These are phyloP conservation scores for Clausena lansium DNA, from an alignment of 345 rosid species.

Conservation along the genomic window DNA sequence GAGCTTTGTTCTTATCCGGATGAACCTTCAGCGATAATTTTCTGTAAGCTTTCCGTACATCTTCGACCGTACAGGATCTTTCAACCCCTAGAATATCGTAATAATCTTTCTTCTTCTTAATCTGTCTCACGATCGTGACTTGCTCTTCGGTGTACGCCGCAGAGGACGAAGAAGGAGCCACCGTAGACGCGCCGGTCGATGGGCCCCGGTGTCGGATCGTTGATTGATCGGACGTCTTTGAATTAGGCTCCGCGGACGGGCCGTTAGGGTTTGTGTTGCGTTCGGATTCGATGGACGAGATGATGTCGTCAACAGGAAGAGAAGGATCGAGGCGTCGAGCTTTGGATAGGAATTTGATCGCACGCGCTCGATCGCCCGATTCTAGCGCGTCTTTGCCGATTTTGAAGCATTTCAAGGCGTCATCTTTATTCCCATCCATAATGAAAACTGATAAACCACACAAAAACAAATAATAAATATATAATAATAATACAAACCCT, in stretches of 20 bases:
- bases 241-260: slow-evolving; percentile 12
- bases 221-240: slow-evolving; percentile 43
- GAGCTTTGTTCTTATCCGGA: slow-evolving; percentile 92
- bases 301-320: slow-evolving; percentile 60
- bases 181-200: slow-evolving; percentile 30
- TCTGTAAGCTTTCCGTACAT: slow-evolving; percentile 78
- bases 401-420: slow-evolving; percentile 78
- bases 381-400: slow-evolving; percentile 75
- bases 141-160: slow-evolving; percentile 68
- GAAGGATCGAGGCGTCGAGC: slow-evolving; percentile 94
- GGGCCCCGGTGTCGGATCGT: slow-evolving; percentile 58
- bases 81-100: slow-evolving; percentile 85
- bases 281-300: slow-evolving; percentile 29
- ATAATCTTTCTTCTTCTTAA: slow-evolving; percentile 77
- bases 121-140: slow-evolving; percentile 61
- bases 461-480: too few relatives aligned
- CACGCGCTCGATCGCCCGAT: slow-evolving; percentile 77
- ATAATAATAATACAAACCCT: not conserved
- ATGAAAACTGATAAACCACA: not conserved
- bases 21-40: slow-evolving; percentile 90
- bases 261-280: slow-evolving; percentile 16
- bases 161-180: slow-evolving; percentile 35
- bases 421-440: slow-evolving; percentile 97
- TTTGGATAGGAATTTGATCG: slow-evolving; percentile 70
- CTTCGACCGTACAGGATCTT: slow-evolving; percentile 66